Conservation (phyloP, 495 filamentous ascomycete genomes). For the Amorphotheca resinae region DNA sequence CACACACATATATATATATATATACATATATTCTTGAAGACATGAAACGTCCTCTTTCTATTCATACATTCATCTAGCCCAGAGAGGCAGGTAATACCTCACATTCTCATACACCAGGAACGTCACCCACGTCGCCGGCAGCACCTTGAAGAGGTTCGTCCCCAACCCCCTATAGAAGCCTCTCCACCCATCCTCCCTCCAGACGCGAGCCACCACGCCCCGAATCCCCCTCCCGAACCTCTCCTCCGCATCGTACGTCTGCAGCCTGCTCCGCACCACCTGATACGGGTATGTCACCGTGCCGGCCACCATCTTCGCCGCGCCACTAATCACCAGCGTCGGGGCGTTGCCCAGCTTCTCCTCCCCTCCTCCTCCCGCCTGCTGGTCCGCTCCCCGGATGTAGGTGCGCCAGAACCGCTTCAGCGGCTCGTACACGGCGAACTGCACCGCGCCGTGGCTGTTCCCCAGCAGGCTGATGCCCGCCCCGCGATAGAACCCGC, state of each 20-base stretch:
- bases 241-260: constrained; percentile 68
- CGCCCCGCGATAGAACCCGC: constrained; percentile 86
- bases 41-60: no score
- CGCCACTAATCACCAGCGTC: constrained; percentile 60
- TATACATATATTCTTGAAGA: no score
- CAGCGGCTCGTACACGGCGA: constrained; percentile 86
- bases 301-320: constrained; percentile 80
- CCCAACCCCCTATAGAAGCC: constrained; percentile 92
- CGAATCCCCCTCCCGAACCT: constrained; percentile 53
- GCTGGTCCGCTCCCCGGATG: constrained; percentile 1
- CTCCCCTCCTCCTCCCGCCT: constrained; percentile 3
- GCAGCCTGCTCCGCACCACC: constrained; percentile 74
- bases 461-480: constrained; percentile 82
- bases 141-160: constrained; percentile 74
- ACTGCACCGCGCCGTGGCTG: constrained; percentile 87
- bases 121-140: constrained; percentile 95
- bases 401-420: constrained; percentile 42
- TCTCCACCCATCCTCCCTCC: constrained; percentile 59
- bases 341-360: constrained; percentile 57
- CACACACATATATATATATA: no score
- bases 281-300: constrained; percentile 88
- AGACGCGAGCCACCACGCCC: constrained; percentile 63
- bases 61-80: neutral
- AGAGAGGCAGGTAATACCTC: constrained; percentile 47
- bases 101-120: constrained; percentile 96